Evolutionary conservation across 2,329 filamentous ascomycete species (phyloP), one percentile per base, ranked within the genome.

Genomic region (Xylariaceae sp.): DNA sequence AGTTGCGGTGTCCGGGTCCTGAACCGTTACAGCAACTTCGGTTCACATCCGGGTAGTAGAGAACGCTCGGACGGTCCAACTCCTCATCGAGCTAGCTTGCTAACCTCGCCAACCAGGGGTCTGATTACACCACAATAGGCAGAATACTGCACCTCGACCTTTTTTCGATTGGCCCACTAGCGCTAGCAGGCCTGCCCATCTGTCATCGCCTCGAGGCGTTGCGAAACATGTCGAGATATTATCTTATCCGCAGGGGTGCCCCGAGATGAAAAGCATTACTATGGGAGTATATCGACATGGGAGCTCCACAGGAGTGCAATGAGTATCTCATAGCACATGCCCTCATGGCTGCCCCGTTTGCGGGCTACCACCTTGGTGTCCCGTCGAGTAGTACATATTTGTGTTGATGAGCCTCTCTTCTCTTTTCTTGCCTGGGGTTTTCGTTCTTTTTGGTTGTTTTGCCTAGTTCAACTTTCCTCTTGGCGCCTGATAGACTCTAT

Each of bases 401-500:
- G 60, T 56, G 50, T 48, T 52, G 42, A 43, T 49, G 49, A 43
- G 42, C 21, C 6, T 47, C 42, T 56, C 54, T 50, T 52, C 47
- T 12, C 12, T 49, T 46, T 44, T 50, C 43, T 58, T 45, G 23
- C 32, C 32, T 16, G 5, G 44, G 54, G 42, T 47, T 56, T 61
- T 56, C 37, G 41, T 23, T 58, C 45, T 45, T 64, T n/a, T 45
- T 40, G 26, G 21, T 48, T 61, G 52, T 26, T 57, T 52, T 45
- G 41, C 43, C 40, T 57, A 37, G 16, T 55, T 59, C 20, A 37
- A 4, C 14, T n/a, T n/a, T 58, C 50, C 29, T 54, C 66, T 60
- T 66, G 64, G 51, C 57, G 45, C 57, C 52, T 59, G 58, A 47
- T 63, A 62, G 55, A 54, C 52, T 59, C 56, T 57, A 57, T 66